These are phyloP conservation scores for Backusella macrospora DNA, from an alignment of 192 early-diverging fungal genomes.

Conservation along the genomic window DNA sequence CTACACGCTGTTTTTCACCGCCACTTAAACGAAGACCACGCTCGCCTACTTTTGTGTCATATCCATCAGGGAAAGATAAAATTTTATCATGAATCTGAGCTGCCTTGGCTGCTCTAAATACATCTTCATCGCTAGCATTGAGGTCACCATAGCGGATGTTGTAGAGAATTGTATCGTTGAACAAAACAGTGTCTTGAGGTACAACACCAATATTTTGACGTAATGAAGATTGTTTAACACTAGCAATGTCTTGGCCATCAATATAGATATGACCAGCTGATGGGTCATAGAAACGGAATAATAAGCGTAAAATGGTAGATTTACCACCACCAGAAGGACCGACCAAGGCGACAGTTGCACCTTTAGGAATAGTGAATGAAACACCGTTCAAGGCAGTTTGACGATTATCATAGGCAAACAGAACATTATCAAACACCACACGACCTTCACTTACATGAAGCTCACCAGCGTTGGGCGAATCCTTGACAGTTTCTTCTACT, in stretches of 20 bases:
- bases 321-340: conserved; percentile 79
- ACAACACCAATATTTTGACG: conserved; percentile 88
- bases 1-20: conserved; percentile 90
- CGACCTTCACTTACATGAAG: conserved; percentile 58
- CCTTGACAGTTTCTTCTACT: conserved; percentile 62
- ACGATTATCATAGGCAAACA: conserved; percentile 69
- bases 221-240: conserved; percentile 70
- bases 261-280: conserved; percentile 76
- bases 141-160: conserved; percentile 89
- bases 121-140: conserved; percentile 69
- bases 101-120: conserved; percentile 67
- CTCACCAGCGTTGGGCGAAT: conserved; percentile 59
- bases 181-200: conserved; percentile 92
- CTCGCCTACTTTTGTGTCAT: conserved; percentile 66
- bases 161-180: conserved; percentile 93
- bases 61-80: conserved; percentile 71
- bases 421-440: conserved; percentile 72
- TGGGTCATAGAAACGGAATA: conserved; percentile 92
- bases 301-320: conserved; percentile 75
- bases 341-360: conserved; percentile 76
- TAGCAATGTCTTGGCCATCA: conserved; percentile 80
- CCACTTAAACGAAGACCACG: conserved; percentile 79
- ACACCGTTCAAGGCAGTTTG: conserved; percentile 72
- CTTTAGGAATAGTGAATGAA: conserved; percentile 69
- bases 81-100: conserved; percentile 85